phyloP scores from a whole-genome alignment of 345 rosid genomes.

The Gynandropsis gynandra region DNA sequence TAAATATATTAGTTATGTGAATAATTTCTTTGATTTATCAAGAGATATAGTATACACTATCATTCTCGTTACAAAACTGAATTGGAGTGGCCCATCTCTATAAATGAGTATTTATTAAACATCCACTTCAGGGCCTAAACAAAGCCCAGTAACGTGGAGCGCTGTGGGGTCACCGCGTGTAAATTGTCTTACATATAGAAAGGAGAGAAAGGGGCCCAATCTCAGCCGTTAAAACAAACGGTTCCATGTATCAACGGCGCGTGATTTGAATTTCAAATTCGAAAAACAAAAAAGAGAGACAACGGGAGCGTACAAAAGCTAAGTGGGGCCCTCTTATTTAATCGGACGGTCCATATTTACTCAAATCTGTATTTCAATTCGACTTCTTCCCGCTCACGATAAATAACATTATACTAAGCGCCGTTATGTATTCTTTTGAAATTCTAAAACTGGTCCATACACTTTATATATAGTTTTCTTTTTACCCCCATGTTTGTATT shows the following conservation, averaged over 20 bases:
- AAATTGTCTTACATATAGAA: not conserved
- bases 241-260: constrained; percentile 21
- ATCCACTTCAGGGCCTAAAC: not conserved
- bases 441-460: not conserved
- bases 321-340: constrained; percentile 9
- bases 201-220: not conserved
- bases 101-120: no score
- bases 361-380: constrained; percentile 6
- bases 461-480: not conserved
- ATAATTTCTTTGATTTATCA: no score
- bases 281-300: constrained; percentile 8
- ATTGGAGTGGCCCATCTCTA: no score
- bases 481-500: not conserved
- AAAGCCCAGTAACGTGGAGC: constrained; percentile 1
- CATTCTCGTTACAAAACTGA: not conserved
- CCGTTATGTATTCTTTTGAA: not conserved
- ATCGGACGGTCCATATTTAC: constrained; percentile 15
- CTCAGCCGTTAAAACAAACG: constrained; percentile 10
- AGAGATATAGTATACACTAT: not conserved
- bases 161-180: not conserved
- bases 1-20: no score
- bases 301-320: constrained; percentile 23
- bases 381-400: constrained; percentile 27
- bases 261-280: constrained; percentile 23
- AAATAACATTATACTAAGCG: constrained; percentile 12